These are phyloP conservation scores for Ophiostoma novo-ulmi DNA, from an alignment of 2,329 filamentous ascomycete species.

Conservation along the genomic window DNA sequence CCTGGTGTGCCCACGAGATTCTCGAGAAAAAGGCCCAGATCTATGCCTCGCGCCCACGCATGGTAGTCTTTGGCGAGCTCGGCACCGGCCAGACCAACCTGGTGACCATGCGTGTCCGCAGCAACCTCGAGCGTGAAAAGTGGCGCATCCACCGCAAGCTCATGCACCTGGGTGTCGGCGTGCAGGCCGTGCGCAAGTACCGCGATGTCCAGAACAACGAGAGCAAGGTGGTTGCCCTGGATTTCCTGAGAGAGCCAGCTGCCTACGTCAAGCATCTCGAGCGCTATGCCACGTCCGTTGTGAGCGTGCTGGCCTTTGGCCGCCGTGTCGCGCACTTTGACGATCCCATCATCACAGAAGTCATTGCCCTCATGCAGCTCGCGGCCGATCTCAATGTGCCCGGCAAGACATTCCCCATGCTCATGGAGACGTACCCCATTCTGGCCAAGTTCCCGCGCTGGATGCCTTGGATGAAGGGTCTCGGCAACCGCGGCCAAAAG, in stretches of 20 bases:
- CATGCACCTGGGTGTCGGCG: slow-evolving; percentile 48
- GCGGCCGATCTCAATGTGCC: slow-evolving; percentile 52
- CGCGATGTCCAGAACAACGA: slow-evolving; percentile 54
- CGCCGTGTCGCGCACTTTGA: slow-evolving; percentile 45
- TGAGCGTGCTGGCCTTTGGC: slow-evolving; percentile 54
- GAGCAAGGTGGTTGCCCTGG: slow-evolving; percentile 50
- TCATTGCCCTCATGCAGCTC: slow-evolving; percentile 53
- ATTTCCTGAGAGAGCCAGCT: slow-evolving; percentile 41
- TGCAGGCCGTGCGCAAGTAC: slow-evolving; percentile 52
- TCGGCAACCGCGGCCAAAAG: slow-evolving; percentile 39
- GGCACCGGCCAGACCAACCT: slow-evolving; percentile 42
- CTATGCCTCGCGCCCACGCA: slow-evolving; percentile 47
- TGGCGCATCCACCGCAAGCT: slow-evolving; percentile 46
- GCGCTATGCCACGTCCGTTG: slow-evolving; percentile 49
- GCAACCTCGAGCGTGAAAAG: slow-evolving; percentile 38
- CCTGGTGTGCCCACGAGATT: slow-evolving; percentile 48
- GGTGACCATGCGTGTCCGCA: slow-evolving; percentile 42
- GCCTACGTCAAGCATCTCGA: slow-evolving; percentile 51
- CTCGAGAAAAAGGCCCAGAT: slow-evolving; percentile 50
- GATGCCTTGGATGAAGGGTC: slow-evolving; percentile 47
- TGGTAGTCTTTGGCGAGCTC: slow-evolving; percentile 45
- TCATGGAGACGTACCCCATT: slow-evolving; percentile 52
- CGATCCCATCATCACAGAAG: slow-evolving; percentile 56
- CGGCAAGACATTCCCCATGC: slow-evolving; percentile 51
- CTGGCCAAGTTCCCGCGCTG: slow-evolving; percentile 45